A percentile compares a stretch with the other conserved stretches of the same genome.
Conservation (phyloP, 768 basidiomycete genomes). For the Dictyophora rubrovolvata region DNA sequence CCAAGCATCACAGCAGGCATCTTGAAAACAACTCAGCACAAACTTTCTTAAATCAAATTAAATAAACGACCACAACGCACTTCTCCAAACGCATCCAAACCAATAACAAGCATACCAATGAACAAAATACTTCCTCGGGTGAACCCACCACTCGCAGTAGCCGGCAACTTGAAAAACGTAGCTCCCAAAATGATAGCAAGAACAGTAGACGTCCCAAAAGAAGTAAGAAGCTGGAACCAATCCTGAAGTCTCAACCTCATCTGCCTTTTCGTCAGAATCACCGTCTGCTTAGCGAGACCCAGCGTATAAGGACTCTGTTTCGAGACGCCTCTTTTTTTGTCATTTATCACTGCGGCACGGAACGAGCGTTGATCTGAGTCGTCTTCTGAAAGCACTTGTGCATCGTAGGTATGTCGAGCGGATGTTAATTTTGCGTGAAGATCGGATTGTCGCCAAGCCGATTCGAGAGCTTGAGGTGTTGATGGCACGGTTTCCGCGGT, state of each 20-base stretch:
- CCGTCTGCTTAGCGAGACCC: constrained; percentile 64
- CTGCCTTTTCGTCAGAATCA: constrained; percentile 59
- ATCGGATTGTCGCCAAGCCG: constrained; percentile 44
- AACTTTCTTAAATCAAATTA: background rate
- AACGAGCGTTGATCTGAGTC: constrained; percentile 66
- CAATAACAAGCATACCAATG: constrained; percentile 44
- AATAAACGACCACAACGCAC: constrained; percentile 30
- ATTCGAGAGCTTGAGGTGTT: constrained; percentile 57
- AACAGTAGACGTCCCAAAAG: constrained; percentile 50
- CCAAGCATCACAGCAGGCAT: constrained; percentile 74
- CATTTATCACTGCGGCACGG: constrained; percentile 59
- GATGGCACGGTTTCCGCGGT: constrained; percentile 51
- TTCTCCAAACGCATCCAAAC: constrained; percentile 66
- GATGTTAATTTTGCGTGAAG: constrained; percentile 34
- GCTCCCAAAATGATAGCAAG: constrained; percentile 62
- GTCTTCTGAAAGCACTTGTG: constrained; percentile 52
- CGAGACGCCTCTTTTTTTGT: constrained; percentile 71
- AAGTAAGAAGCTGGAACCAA: constrained; percentile 65
- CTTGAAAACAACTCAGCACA: constrained; percentile 20
- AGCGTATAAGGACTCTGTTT: constrained; percentile 78
- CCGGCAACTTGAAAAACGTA: constrained; percentile 63
- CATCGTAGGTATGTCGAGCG: constrained; percentile 27
- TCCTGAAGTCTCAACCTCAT: constrained; percentile 70
- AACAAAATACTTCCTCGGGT: constrained; percentile 81
- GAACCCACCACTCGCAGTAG: constrained; percentile 72